Evolutionary conservation across 2,329 filamentous ascomycete genomes (phyloP).

Genomic region (Lasiodiplodia hormozganensis): DNA sequence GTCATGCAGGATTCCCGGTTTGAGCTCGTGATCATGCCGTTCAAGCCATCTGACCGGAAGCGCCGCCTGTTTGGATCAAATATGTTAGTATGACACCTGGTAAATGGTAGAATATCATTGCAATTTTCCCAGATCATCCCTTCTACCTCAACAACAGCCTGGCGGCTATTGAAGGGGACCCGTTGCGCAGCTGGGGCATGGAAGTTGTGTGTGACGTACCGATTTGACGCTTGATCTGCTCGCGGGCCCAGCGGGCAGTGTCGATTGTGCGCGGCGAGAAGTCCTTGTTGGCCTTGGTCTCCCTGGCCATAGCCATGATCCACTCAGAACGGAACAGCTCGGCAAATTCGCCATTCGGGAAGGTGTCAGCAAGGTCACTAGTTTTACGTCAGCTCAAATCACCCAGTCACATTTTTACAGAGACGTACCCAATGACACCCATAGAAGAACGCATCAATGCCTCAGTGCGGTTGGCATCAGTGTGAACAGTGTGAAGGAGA

Average conservation of each 20-base stretch:
- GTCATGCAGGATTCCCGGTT: background rate
- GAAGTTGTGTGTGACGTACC: constrained; percentile 36
- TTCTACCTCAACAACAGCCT: background rate
- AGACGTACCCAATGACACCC: constrained; percentile 90
- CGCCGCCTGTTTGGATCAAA: constrained; percentile 7
- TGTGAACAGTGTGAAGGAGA: constrained; percentile 79
- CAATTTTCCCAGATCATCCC: background rate
- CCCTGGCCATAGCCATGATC: constrained; percentile 88
- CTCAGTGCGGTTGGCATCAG: constrained; percentile 88
- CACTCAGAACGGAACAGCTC: constrained; percentile 89
- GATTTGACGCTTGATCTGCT: constrained; percentile 93
- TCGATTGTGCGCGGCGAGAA: constrained; percentile 86
- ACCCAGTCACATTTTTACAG: constrained; percentile 1
- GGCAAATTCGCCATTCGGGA: constrained; percentile 86
- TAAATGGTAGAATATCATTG: background rate
- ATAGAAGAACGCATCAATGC: constrained; percentile 90
- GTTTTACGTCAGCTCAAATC: constrained; percentile 45
- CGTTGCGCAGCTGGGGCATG: background rate
- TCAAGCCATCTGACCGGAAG: constrained; percentile 32
- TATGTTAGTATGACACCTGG: background rate
- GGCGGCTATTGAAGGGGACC: background rate
- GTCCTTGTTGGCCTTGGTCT: constrained; percentile 88
- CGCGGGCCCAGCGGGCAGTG: constrained; percentile 94
- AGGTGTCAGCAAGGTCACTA: constrained; percentile 92
- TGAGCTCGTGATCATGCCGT: background rate